phyloP scores from a whole-genome alignment of 2,329 filamentous ascomycete genomes.

The Pyricularia pennisetigena region DNA sequence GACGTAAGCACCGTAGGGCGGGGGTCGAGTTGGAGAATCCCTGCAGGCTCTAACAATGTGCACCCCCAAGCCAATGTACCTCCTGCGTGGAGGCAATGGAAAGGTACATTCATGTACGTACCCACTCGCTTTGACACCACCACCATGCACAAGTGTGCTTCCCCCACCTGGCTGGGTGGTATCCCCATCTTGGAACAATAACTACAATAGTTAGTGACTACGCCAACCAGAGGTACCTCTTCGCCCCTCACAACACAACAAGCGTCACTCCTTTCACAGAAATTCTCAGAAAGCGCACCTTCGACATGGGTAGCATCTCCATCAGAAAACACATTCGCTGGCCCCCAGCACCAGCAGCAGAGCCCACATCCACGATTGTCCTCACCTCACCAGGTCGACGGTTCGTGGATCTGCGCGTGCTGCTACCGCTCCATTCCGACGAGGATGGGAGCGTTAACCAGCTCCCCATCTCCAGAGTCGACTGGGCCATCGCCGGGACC shows the following conservation, averaged over 20 bases:
- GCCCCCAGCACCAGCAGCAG: constrained; percentile 37
- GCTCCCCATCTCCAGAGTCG: constrained; percentile 26
- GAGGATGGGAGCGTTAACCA: background rate
- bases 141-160: background rate
- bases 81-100: background rate
- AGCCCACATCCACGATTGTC: constrained; percentile 56
- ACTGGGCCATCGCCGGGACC: constrained; percentile 57
- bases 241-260: background rate
- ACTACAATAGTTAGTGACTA: background rate
- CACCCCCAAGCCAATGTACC: background rate
- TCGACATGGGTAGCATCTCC: constrained; percentile 39
- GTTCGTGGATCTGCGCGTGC: constrained; percentile 54
- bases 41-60: background rate
- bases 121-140: no score
- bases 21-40: background rate
- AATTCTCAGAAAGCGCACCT: background rate
- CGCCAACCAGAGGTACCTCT: background rate
- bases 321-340: constrained; percentile 49
- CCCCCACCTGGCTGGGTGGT: background rate
- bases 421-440: constrained; percentile 14
- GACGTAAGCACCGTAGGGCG: background rate
- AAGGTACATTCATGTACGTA: no score
- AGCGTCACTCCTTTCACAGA: background rate
- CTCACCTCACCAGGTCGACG: constrained; percentile 46
- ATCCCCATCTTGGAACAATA: no score